Evolutionary conservation across 306 rosid genomes (phyloP).

Genomic region (cucumber (Cucumis sativus)): Cucumber_9930_V3 NC_026657.2:29691501-29692000

Average conservation of each 20-base stretch:
- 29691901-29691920: not conserved
- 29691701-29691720: slow-evolving; percentile 87
- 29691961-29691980: not conserved
- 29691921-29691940: not conserved
- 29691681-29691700: slow-evolving; percentile 84
- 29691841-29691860: not conserved
- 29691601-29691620: slow-evolving; percentile 19
- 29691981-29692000: not conserved
- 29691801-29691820: not conserved
- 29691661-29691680: slow-evolving; percentile 72
- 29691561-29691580: slow-evolving; percentile 49
- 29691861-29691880: not conserved
- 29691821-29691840: not conserved
- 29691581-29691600: slow-evolving; percentile 33
- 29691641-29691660: slow-evolving; percentile 97
- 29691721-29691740: slow-evolving; percentile 98
- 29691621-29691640: slow-evolving; percentile 97
- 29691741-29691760: not conserved
- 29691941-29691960: not conserved
- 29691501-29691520: slow-evolving; percentile 80
- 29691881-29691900: not conserved
- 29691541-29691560: slow-evolving; percentile 82
- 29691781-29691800: not conserved
- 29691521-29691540: slow-evolving; percentile 42
- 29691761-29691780: not conserved